Percentiles rank a stretch among this genome's conserved stretches.
phyloP scores from a whole-genome alignment of 2,329 filamentous ascomycete species.

The Xylaria sp. region DNA sequence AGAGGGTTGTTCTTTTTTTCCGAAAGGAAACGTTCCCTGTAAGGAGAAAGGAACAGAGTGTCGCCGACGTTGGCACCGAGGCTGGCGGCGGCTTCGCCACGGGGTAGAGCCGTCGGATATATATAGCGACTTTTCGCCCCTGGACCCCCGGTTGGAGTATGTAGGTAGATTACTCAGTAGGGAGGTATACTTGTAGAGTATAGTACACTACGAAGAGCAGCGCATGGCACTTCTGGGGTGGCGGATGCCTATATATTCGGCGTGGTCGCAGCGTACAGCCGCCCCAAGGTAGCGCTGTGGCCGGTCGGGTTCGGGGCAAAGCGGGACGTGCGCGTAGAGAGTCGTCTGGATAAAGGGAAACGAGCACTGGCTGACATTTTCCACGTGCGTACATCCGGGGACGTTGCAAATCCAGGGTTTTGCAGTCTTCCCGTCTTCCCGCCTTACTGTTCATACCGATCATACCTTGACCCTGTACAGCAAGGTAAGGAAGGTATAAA shows the following conservation, averaged over 20 bases:
- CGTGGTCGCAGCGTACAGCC: constrained; percentile 22
- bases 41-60: constrained; percentile 7
- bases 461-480: neutral
- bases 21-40: constrained; percentile 2
- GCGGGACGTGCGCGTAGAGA: constrained; percentile 2
- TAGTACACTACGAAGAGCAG: constrained; percentile 17
- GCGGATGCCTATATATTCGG: constrained; percentile 27
- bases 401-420: constrained; percentile 1
- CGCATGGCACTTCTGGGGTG: constrained; percentile 30
- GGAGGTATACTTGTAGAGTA: no score
- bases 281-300: neutral
- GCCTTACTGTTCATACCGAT: neutral
- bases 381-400: constrained; percentile 23
- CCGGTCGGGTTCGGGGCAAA: constrained; percentile 15
- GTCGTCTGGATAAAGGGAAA: constrained; percentile 35
- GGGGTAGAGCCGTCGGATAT: constrained; percentile 36
- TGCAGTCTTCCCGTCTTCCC: neutral
- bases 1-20: neutral
- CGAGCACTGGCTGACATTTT: neutral
- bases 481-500: constrained; percentile 16
- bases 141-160: constrained; percentile 12
- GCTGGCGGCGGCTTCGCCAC: constrained; percentile 26
- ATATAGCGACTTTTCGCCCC: constrained; percentile 31
- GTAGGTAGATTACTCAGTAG: neutral
- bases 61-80: constrained; percentile 27